Evolutionary conservation across 2,329 filamentous ascomycete genomes (phyloP).

Genomic region (Verticillium klebahnii): DNA sequence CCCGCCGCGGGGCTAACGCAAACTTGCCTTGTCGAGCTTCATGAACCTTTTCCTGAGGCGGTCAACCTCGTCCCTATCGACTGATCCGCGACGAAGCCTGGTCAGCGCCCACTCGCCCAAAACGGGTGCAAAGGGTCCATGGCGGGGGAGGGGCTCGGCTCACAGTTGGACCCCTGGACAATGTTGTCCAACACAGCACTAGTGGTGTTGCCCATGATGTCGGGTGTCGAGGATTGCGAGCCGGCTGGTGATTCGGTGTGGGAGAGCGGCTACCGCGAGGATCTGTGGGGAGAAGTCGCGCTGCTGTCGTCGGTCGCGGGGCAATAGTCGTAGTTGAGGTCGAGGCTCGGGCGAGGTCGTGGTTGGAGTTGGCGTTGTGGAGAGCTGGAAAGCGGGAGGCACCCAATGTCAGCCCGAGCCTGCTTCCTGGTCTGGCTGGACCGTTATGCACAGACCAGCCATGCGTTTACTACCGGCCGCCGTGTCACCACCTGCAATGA

Average conservation of each 20-base stretch:
- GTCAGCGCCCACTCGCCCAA: not conserved
- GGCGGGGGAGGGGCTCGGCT: conserved; percentile 16
- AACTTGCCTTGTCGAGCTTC: conserved; percentile 91
- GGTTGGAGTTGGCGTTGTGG: not conserved
- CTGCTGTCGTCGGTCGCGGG: not conserved
- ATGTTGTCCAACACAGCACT: conserved; percentile 87
- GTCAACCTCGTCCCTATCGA: conserved; percentile 96
- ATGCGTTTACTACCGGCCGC: not conserved
- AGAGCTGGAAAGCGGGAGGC: not conserved
- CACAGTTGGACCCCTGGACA: conserved; percentile 95
- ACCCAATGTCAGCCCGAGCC: not conserved
- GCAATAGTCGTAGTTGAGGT: not conserved
- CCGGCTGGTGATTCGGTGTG: not conserved
- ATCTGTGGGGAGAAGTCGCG: not conserved
- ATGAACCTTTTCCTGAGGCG: conserved; percentile 95
- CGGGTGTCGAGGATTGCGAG: conserved; percentile 4
- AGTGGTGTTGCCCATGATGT: conserved; percentile 61
- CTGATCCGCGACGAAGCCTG: conserved; percentile 38
- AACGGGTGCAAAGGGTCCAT: not conserved
- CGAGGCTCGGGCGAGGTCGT: not conserved
- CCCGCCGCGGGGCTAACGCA: not conserved
- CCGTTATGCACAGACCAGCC: not conserved
- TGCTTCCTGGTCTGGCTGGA: not conserved
- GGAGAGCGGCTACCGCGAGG: not conserved
- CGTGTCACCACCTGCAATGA: not conserved